Conservation (phyloP, 2,329 filamentous ascomycete species). For the Aspergillus calidoustus region DNA sequence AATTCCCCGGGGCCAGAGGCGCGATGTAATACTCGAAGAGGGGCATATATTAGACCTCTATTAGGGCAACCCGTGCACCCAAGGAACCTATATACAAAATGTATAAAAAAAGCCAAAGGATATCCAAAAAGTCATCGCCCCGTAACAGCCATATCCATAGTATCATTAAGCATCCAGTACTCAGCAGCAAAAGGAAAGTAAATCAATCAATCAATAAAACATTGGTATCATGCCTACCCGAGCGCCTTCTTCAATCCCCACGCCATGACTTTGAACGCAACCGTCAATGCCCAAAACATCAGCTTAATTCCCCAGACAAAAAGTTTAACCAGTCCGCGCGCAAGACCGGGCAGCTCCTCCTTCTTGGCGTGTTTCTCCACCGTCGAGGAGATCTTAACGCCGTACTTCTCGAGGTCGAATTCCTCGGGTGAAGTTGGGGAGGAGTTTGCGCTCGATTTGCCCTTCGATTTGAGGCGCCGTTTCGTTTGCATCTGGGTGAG, state of each 20-base stretch:
- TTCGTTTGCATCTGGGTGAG: neutral
- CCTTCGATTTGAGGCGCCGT: constrained; percentile 23
- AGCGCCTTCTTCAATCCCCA: constrained; percentile 49
- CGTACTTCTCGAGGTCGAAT: constrained; percentile 52
- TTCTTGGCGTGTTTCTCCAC: constrained; percentile 36
- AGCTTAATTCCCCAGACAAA: constrained; percentile 46
- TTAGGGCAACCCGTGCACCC: neutral
- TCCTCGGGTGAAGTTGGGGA: constrained; percentile 39
- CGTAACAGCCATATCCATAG: neutral
- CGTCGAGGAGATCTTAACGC: constrained; percentile 42
- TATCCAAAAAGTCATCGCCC: neutral
- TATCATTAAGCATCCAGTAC: neutral
- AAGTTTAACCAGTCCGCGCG: constrained; percentile 39
- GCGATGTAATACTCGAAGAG: neutral
- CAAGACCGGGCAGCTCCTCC: constrained; percentile 45
- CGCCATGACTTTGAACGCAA: constrained; percentile 45
- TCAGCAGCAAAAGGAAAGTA: neutral
- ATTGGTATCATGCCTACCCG: neutral
- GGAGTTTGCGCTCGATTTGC: constrained; percentile 30
- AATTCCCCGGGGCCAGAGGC: too few species aligned
- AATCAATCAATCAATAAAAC: neutral
- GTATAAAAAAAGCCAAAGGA: neutral
- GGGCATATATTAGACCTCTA: neutral
- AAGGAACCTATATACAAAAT: neutral
- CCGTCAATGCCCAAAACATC: constrained; percentile 43